Evolutionary conservation across 129 eudicot species (phyloP).

Genomic region (Pittosporum tobira): DNA sequence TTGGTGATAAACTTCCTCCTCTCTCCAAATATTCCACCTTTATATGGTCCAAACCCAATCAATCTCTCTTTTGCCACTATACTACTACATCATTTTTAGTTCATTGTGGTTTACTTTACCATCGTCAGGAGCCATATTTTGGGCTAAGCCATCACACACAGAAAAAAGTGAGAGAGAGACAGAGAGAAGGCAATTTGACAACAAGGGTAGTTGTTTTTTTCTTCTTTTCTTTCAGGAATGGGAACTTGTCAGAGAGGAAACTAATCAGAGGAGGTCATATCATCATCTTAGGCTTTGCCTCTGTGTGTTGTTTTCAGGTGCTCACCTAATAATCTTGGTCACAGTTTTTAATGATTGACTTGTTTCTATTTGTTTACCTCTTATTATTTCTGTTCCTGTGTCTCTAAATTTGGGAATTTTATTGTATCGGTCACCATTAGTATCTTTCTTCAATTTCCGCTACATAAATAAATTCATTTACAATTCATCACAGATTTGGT

Average conservation of each 20-base stretch:
- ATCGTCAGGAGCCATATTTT: slow-evolving; percentile 13
- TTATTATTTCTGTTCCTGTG: slow-evolving; percentile 14
- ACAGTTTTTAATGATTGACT: slow-evolving; percentile 21
- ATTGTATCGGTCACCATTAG: slow-evolving; percentile 16
- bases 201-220: slow-evolving; percentile 7
- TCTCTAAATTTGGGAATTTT: slow-evolving; percentile 16
- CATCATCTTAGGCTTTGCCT: slow-evolving; percentile 12
- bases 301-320: slow-evolving; percentile 33
- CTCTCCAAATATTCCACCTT: slow-evolving; percentile 42
- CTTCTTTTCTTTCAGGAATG: slow-evolving; percentile 22
- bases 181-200: slow-evolving; percentile 12
- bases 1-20: slow-evolving; percentile 1
- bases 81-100: neutral
- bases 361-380: slow-evolving; percentile 11
- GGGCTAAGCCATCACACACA: slow-evolving; percentile 12
- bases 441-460: slow-evolving; percentile 9
- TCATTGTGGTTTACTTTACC: slow-evolving; percentile 5
- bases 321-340: slow-evolving; percentile 14
- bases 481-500: neutral
- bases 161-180: slow-evolving; percentile 15
- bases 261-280: slow-evolving; percentile 25
- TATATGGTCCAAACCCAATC: slow-evolving; percentile 26
- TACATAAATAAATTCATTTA: neutral
- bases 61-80: slow-evolving; percentile 1
- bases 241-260: slow-evolving; percentile 23